A percentile compares a stretch with the other conserved stretches of the same genome.
These are phyloP conservation scores for Litchi chinensis DNA, from an alignment of 345 rosid genomes.

Conservation along the genomic window DNA sequence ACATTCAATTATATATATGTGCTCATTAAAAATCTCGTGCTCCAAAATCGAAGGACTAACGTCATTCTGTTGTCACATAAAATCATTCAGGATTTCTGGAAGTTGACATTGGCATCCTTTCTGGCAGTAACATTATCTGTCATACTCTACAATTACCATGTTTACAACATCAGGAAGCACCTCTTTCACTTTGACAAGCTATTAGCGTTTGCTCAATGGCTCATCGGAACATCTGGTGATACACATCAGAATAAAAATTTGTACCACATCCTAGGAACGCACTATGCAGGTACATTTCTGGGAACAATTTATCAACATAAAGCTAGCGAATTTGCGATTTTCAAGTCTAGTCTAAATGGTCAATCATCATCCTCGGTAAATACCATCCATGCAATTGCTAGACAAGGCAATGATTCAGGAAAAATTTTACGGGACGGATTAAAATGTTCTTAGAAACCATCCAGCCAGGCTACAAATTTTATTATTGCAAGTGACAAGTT, in stretches of 20 bases:
- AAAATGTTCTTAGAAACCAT: not conserved
- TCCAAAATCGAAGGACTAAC: no score
- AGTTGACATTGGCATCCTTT: conserved; percentile 62
- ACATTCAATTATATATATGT: no score
- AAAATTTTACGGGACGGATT: not conserved
- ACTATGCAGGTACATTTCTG: not conserved
- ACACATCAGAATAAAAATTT: no score
- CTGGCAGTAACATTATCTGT: conserved; percentile 54
- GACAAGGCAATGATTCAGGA: not conserved
- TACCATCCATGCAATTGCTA: not conserved
- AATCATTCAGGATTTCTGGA: conserved; percentile 74
- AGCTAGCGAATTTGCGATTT: not conserved
- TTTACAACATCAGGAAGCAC: conserved; percentile 61
- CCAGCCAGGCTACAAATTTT: not conserved
- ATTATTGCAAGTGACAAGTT: not conserved
- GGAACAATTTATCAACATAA: not conserved
- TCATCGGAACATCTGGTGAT: no score
- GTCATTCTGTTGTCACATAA: no score
- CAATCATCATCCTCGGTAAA: not conserved
- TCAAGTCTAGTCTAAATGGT: no score
- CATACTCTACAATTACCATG: conserved; percentile 52
- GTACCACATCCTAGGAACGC: no score
- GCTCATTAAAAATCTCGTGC: no score
- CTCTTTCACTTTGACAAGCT: conserved; percentile 71
- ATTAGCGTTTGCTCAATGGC: not conserved